Evolutionary conservation across 2,329 filamentous ascomycete species (phyloP), one percentile per base, ranked within the genome.

Genomic region (Sarocladiaceae sp.): DNA sequence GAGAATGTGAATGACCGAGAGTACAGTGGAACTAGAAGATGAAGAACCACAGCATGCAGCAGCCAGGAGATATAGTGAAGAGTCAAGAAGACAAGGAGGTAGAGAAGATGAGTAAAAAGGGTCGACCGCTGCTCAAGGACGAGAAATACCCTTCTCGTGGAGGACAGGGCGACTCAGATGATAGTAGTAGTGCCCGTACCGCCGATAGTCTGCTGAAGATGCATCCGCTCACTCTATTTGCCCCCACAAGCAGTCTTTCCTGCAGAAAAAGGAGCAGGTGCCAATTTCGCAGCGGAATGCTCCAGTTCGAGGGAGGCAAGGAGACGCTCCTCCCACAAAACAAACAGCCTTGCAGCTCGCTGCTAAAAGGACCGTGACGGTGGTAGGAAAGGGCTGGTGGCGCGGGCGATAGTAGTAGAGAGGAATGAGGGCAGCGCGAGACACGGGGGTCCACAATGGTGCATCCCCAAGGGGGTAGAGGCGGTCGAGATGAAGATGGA

Each of bases 401-500:
- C 15, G 29, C 10, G 8, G 29, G 29, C 29, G 29, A 15, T 15
- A 33, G 29, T 33, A 15, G 29, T 15, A 22, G 37, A 42, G 37
- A 42, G 37, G 44, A 48, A 48, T 48, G 44, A 48, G 44, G 44
- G 44, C 44, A 28, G 28, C 44, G 44, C 44, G 28, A 48, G 44
- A 48, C 44, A 48, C 44, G 44, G 44, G n/a, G 37, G 44, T 28
- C 44, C 44, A 28, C 44, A 29, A 33, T 18, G 26, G 44, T 48
- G 44, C 26, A 33, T 33, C 44, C 25, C 44, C 44, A 48, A 17
- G 44, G 44, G n/a, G 17, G 17, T 22, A 11, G 4, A 48, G 44
- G 23, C n/a, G 40, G n/a, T 44, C 40, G 22, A 26, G 40, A 11
- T 23, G 20, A 44, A 4, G 15, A 44, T n/a, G 23, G 10, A 44